A percentile compares a stretch with the other conserved stretches of the same genome.
Conservation (phyloP, 2,329 filamentous ascomycete genomes). For the Reticulascus tulasneorum region DNA sequence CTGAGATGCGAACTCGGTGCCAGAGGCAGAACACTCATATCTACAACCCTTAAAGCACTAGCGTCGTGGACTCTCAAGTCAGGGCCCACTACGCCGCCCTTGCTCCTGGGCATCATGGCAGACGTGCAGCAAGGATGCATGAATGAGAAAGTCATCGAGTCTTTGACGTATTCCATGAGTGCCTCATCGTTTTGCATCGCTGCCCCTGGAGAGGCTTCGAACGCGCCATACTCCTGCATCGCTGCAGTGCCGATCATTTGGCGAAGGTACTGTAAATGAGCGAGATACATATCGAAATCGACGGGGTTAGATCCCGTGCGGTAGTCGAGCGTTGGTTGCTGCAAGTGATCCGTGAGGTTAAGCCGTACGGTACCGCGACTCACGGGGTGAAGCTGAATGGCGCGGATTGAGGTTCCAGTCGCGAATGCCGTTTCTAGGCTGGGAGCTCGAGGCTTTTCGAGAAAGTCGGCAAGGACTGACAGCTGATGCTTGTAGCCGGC, state of each 20-base stretch:
- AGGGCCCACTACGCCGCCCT: constrained; percentile 14
- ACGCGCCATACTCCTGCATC: constrained; percentile 23
- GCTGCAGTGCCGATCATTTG: constrained; percentile 24
- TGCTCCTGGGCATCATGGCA: constrained; percentile 14
- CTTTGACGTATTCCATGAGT: constrained; percentile 17
- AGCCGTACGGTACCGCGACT: constrained; percentile 36
- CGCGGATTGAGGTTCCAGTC: constrained; percentile 20
- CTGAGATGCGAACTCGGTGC: constrained; percentile 6
- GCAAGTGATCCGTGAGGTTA: constrained; percentile 27
- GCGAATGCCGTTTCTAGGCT: too few species aligned
- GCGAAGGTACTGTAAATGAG: constrained; percentile 26
- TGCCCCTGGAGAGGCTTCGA: constrained; percentile 20
- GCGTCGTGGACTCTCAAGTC: constrained; percentile 12
- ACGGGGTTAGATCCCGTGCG: constrained; percentile 32
- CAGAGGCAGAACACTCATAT: constrained; percentile 15
- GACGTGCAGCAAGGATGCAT: constrained; percentile 11
- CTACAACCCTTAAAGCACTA: constrained; percentile 7
- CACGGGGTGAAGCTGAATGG: constrained; percentile 27
- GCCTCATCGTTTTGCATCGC: constrained; percentile 22
- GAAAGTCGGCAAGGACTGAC: constrained; percentile 23
- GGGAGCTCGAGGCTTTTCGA: too few species aligned
- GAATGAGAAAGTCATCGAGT: constrained; percentile 1
- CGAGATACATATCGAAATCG: constrained; percentile 28
- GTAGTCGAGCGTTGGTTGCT: constrained; percentile 33
- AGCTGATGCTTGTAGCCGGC: constrained; percentile 33